Evolutionary conservation across 148 eudicot genomes (phyloP).

Genomic region (Polygonum aviculare): DNA sequence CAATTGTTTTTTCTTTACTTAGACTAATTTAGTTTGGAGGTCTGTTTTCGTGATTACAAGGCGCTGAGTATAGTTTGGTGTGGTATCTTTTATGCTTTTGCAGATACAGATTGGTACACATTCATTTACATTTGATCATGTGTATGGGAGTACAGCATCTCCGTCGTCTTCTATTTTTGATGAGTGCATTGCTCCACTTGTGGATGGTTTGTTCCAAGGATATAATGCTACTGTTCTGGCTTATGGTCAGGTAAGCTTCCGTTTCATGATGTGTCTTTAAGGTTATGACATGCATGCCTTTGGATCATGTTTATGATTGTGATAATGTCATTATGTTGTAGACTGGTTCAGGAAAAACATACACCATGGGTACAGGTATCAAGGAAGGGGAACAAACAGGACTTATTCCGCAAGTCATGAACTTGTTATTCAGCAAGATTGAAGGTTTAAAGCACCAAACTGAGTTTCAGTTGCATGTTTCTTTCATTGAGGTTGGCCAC

Average conservation of each 20-base stretch:
- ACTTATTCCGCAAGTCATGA: constrained; percentile 86
- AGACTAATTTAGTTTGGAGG: neutral
- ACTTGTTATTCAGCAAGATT: constrained; percentile 67
- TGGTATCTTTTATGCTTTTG: constrained; percentile 2
- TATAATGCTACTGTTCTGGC: constrained; percentile 98
- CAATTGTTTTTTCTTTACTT: neutral
- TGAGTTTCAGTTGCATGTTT: constrained; percentile 86
- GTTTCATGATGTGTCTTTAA: neutral
- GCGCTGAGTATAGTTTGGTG: neutral
- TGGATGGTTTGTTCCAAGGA: constrained; percentile 96
- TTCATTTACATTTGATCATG: constrained; percentile 95
- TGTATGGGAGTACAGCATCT: constrained; percentile 78
- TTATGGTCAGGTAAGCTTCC: constrained; percentile 75
- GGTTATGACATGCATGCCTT: neutral
- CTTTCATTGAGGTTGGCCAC: constrained; percentile 81
- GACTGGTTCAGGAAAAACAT: constrained; percentile 99
- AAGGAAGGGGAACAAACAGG: constrained; percentile 69
- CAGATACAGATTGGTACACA: constrained; percentile 96
- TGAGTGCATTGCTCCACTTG: constrained; percentile 94
- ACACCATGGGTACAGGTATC: constrained; percentile 93
- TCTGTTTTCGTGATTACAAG: neutral
- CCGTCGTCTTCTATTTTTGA: constrained; percentile 72
- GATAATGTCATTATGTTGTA: constrained; percentile 28
- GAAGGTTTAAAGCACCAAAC: constrained; percentile 62
- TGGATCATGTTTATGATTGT: neutral